Percentiles rank a stretch among this genome's conserved stretches.
Evolutionary conservation across 208 protist species (phyloP).

Genomic region (Phytomonas sp.): DNA sequence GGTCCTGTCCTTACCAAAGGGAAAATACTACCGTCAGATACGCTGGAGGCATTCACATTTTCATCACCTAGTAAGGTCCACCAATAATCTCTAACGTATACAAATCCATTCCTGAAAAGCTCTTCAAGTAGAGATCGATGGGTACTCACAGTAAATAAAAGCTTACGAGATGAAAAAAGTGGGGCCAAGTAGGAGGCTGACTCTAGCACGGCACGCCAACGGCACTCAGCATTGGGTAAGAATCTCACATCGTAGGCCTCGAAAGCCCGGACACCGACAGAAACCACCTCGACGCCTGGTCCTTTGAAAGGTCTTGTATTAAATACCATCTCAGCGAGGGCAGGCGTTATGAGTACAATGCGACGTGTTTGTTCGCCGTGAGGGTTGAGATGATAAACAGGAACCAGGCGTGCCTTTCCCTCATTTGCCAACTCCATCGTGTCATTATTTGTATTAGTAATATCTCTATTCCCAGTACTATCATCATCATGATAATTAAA

Average conservation of each 20-base stretch:
- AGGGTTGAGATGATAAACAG: constrained; percentile 82
- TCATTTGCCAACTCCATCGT: neutral
- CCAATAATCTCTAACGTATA: constrained; percentile 68
- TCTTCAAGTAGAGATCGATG: constrained; percentile 41
- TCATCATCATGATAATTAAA: constrained; percentile 9
- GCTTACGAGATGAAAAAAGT: constrained; percentile 36
- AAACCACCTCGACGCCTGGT: constrained; percentile 84
- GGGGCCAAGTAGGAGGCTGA: constrained; percentile 64
- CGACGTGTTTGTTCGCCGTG: constrained; percentile 58
- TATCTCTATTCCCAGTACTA: neutral
- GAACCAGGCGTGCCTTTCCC: constrained; percentile 36
- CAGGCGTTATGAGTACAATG: constrained; percentile 76
- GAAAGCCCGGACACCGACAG: constrained; percentile 73
- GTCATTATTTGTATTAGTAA: neutral
- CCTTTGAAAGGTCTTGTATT: constrained; percentile 78
- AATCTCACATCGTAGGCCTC: constrained; percentile 79
- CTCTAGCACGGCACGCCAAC: constrained; percentile 82
- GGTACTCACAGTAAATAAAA: constrained; percentile 29
- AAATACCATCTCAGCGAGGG: constrained; percentile 59
- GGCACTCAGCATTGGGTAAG: constrained; percentile 53
- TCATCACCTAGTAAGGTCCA: constrained; percentile 32
- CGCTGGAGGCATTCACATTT: constrained; percentile 17
- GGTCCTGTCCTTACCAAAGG: constrained; percentile 27
- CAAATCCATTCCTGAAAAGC: constrained; percentile 64
- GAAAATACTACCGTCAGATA: constrained; percentile 4